phyloP scores from a whole-genome alignment of 768 basidiomycete genomes.

The Kwoniella dendrophila region DNA sequence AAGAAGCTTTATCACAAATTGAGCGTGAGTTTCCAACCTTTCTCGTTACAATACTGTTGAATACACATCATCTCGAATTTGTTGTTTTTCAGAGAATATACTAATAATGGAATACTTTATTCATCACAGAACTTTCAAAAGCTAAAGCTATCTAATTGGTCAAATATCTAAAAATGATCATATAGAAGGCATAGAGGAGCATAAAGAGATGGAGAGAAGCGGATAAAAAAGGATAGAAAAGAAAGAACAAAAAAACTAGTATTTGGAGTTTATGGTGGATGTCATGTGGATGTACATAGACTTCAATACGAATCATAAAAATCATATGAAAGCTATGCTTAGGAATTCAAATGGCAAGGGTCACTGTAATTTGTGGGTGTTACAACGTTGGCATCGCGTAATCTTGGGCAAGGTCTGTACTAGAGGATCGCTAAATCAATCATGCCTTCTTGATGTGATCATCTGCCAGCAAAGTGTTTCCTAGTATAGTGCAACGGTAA shows the following conservation, averaged over 20 bases:
- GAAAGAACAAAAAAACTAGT: slow-evolving; percentile 1
- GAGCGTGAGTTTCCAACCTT: slow-evolving; percentile 82
- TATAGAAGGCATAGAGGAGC: background rate
- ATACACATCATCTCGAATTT: no score
- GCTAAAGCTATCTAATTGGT: slow-evolving; percentile 78
- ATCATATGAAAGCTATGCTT: slow-evolving; percentile 14
- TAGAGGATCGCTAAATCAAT: no score
- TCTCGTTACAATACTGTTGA: no score
- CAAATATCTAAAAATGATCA: slow-evolving; percentile 4
- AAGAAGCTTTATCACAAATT: slow-evolving; percentile 87
- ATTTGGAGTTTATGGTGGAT: slow-evolving; percentile 9
- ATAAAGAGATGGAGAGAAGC: background rate
- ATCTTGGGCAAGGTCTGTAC: no score
- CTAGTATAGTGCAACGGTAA: no score
- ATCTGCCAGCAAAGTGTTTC: no score
- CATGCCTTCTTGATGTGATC: no score
- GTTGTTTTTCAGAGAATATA: no score
- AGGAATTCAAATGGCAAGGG: background rate
- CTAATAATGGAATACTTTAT: no score
- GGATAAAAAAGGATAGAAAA: slow-evolving; percentile 1
- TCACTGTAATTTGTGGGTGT: background rate
- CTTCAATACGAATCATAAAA: slow-evolving; percentile 23
- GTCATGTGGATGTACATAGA: slow-evolving; percentile 14
- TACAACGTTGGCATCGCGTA: no score
- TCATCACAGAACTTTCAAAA: slow-evolving; percentile 79